Base-by-base conservation (phyloP, 306 rosid genomes). In the Prunus kanzakura region DNA sequence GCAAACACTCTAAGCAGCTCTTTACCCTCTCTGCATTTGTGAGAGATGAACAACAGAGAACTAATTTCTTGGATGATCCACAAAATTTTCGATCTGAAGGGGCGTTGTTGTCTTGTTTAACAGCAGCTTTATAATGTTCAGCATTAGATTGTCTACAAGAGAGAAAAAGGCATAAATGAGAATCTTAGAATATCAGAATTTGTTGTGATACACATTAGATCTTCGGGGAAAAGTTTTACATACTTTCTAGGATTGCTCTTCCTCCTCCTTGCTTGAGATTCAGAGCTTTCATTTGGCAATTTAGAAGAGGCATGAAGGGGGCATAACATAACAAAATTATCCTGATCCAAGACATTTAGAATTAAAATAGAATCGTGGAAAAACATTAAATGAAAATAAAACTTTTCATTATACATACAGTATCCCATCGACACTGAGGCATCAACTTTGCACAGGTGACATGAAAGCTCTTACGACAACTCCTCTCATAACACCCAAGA, bases 391-490 rank as follows among this genome's bases (percentile, higher is more conserved):
- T 27, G 54, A 51, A 77, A 35, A 63, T 46, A 46, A 62, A 13
- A 45, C 56, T 77, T 64, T 72, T 3, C 22, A 58, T 71, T 22
- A 76, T 69, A 80, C 81, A 25, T 84, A 95, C 98, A 77, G 68
- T 80, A 82, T 95, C 97, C 98, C 98, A 95, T 78, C 95, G 97
- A 81, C 96, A 95, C 69, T 81, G 84, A 16, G 93, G 89, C 77
- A 89, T 92, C 87, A 79, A 83, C 82, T 80, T 92, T 75, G 98
- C 96, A 76, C 98, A 95, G 63, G 92, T 77, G 64, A 95, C 88
- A 67, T 95, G 98, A 76, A 95, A 95, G 85, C 98, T 95, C 85
- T 79, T 88, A 51, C 97, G 97, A 83, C 98, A 95, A 82, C 84
- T 84, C 85, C 87, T 88, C 79, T 90, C 90, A 70, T 74, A 90